phyloP scores from a whole-genome alignment of 305 asterid genomes.

The Nicotiana rustica region DNA sequence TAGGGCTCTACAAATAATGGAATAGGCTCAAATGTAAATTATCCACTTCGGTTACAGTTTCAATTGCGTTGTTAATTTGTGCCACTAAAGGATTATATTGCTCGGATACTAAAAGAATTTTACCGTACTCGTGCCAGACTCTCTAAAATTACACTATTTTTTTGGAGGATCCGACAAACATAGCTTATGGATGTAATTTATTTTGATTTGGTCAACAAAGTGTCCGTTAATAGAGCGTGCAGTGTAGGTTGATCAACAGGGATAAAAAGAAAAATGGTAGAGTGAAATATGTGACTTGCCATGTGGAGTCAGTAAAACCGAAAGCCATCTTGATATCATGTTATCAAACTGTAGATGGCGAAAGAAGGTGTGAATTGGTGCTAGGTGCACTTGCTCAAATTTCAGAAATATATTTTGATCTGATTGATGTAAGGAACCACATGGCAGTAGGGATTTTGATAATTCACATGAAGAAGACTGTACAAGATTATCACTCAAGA shows the following conservation, averaged over 20 bases:
- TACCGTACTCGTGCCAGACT: not conserved
- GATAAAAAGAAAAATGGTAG: no score
- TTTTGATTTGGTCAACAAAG: not conserved
- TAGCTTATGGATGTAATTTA: not conserved
- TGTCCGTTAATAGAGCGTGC: not conserved
- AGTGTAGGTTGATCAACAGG: not conserved
- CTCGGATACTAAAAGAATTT: not conserved
- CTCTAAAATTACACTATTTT: not conserved
- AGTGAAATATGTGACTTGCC: no score
- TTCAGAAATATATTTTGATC: no score
- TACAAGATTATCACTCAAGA: no score
- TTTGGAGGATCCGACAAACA: not conserved
- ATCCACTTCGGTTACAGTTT: not conserved
- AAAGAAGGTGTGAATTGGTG: no score
- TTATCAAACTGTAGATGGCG: no score
- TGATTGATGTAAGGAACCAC: no score
- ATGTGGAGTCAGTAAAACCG: no score
- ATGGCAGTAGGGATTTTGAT: no score
- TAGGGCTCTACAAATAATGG: not conserved
- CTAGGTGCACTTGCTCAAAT: no score
- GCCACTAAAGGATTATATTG: not conserved
- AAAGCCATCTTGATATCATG: no score
- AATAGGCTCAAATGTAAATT: not conserved
- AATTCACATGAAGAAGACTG: no score
- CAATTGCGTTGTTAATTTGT: not conserved